phyloP scores from a whole-genome alignment of 2,329 filamentous ascomycete species.

The Epichloe festucae region DNA sequence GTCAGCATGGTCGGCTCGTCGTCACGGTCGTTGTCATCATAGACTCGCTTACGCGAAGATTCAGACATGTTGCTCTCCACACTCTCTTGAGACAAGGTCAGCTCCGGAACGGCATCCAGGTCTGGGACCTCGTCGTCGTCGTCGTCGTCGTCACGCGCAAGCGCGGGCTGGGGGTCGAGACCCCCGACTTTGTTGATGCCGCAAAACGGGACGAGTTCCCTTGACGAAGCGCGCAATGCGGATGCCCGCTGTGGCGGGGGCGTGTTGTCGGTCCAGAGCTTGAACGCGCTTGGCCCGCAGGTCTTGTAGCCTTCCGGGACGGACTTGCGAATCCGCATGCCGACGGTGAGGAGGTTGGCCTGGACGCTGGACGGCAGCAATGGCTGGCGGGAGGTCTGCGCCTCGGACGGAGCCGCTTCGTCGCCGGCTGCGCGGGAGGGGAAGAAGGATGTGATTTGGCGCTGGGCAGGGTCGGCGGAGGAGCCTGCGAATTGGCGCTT shows the following conservation, averaged over 20 bases:
- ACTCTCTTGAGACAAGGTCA: conserved; percentile 45
- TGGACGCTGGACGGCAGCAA: conserved; percentile 54
- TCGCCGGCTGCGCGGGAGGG: conserved; percentile 24
- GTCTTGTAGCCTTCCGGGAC: conserved; percentile 93
- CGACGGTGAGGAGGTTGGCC: conserved; percentile 75
- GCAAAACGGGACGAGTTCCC: conserved; percentile 68
- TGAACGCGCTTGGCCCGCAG: conserved; percentile 32
- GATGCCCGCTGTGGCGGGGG: not conserved
- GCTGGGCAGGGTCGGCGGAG: conserved; percentile 43
- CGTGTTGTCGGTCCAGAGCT: conserved; percentile 33
- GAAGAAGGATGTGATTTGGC: conserved; percentile 55
- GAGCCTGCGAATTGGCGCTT: conserved; percentile 52
- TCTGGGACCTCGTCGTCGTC: conserved; percentile 17
- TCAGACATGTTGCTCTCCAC: conserved; percentile 23
- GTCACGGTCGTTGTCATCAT: conserved; percentile 29
- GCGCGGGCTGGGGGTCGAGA: conserved; percentile 43
- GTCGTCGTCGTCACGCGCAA: conserved; percentile 12
- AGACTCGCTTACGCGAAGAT: conserved; percentile 34
- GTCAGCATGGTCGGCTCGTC: conserved; percentile 6
- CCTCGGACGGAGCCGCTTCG: conserved; percentile 16
- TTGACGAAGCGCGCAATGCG: conserved; percentile 19
- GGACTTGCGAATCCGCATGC: conserved; percentile 88
- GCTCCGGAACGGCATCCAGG: conserved; percentile 30
- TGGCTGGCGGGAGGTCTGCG: conserved; percentile 24
- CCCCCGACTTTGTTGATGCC: conserved; percentile 67